These are phyloP conservation scores for Leptodontidium sp. DNA, from an alignment of 2,329 filamentous ascomycete genomes.

Conservation along the genomic window DNA sequence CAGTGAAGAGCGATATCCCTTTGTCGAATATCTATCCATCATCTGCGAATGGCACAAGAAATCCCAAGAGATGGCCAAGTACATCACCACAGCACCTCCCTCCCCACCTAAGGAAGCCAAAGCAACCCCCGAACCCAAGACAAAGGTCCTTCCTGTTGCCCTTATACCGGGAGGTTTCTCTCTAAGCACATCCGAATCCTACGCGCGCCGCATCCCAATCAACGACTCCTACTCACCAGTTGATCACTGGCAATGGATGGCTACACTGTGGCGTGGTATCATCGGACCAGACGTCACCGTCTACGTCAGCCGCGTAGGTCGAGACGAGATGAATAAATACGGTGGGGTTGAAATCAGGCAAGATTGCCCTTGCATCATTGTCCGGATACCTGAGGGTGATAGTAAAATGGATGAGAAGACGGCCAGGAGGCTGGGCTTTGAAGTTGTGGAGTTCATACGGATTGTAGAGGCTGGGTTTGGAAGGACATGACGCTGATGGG, in stretches of 20 bases:
- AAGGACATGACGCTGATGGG: neutral
- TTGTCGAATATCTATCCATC: conserved; percentile 69
- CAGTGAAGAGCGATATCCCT: conserved; percentile 46
- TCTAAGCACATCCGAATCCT: conserved; percentile 78
- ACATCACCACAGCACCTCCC: conserved; percentile 53
- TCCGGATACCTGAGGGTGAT: conserved; percentile 54
- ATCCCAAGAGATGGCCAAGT: conserved; percentile 73
- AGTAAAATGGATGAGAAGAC: conserved; percentile 70
- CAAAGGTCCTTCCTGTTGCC: conserved; percentile 68
- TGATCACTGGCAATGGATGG: conserved; percentile 99
- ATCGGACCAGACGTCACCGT: conserved; percentile 83
- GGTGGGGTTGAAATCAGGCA: conserved; percentile 65
- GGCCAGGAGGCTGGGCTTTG: conserved; percentile 81
- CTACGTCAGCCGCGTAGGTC: conserved; percentile 59
- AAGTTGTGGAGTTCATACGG: conserved; percentile 82
- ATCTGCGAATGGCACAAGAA: conserved; percentile 79
- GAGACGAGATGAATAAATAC: conserved; percentile 49
- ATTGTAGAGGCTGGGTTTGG: conserved; percentile 37
- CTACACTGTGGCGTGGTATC: conserved; percentile 88
- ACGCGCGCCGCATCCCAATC: conserved; percentile 77
- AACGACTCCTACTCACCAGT: conserved; percentile 78
- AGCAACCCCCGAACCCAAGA: conserved; percentile 37
- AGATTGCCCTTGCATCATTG: conserved; percentile 61
- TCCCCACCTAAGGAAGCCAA: conserved; percentile 19
- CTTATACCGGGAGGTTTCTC: conserved; percentile 82